Evolutionary conservation across 768 basidiomycete species (phyloP), one percentile per base, ranked within the genome.

Genomic region (Pleurotus eryngii): DNA sequence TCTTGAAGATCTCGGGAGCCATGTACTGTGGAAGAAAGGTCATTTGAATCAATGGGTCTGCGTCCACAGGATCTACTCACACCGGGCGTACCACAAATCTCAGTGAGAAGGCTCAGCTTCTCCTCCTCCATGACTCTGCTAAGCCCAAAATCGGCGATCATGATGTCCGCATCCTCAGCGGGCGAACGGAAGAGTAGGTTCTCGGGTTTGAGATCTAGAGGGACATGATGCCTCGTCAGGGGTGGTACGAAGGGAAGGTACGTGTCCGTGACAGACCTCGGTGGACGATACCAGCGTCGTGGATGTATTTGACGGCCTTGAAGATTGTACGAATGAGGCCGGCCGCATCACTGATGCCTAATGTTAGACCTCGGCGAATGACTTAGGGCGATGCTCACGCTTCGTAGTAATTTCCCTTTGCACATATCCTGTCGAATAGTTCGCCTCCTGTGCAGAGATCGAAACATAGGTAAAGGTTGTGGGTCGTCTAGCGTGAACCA

Each of bases 351-450:
- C 91, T 94, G 57, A 51, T 48, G 42, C 58, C 46, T 15, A 38
- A 30, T 56, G 27, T 51, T 55, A 57, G 48, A 24, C 30, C 43
- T 24, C 27, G 17, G 38, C 60, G 18, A 49, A 56, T 15, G 37
- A 43, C 18, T 20, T 20, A 56, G 30, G 18, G 18, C 5, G 39
- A 42, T 3, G 74, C 86, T 64, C 61, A 93, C 92, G 85, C 86
- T 74, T 99, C 96, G 67, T 93, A 95, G 72, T 97, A 98, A 69
- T 93, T 93, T 51, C 94, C 95, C 72, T 95, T 93, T 27, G 94
- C 93, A 67, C 96, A 98, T 77, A 99, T 98, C 49, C 96, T 84
- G 71, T 99, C 96, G 66, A 99, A 98, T n/a, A 99, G 85, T 72
- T 99, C 96, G 45, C 96, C 95, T 51, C 95, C 95, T 2, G 92